Percentiles rank a stretch among this genome's conserved stretches.
These are phyloP conservation scores for Asterella californica DNA, from an alignment of 225 moss, liverwort and hornwort species.

Conservation along the genomic window DNA sequence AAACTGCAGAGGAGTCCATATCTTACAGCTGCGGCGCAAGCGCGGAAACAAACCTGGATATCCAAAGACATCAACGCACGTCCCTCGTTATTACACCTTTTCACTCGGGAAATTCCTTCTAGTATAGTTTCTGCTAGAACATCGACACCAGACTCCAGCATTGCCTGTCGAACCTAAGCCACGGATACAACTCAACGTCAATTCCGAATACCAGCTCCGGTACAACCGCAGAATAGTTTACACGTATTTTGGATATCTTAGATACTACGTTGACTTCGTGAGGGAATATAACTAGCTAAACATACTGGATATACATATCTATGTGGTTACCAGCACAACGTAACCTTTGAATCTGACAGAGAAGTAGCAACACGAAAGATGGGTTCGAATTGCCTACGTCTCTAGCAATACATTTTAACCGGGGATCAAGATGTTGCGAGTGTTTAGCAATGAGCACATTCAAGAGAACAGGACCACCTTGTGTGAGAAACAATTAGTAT, in stretches of 20 bases:
- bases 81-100: slow-evolving; percentile 94
- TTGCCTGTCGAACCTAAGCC: slow-evolving; percentile 72
- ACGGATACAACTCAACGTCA: not conserved
- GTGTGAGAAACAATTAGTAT: too few relatives aligned
- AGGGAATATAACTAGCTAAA: too few relatives aligned
- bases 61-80: slow-evolving; percentile 99
- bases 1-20: not conserved
- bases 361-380: too few relatives aligned
- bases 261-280: too few relatives aligned
- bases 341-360: too few relatives aligned
- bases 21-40: not conserved
- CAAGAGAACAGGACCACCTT: too few relatives aligned
- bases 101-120: slow-evolving; percentile 87
- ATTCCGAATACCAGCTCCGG: not conserved
- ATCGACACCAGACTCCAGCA: slow-evolving; percentile 91
- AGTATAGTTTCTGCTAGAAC: slow-evolving; percentile 82
- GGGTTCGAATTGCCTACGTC: too few relatives aligned
- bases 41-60: slow-evolving; percentile 62
- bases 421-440: too few relatives aligned
- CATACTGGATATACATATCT: too few relatives aligned
- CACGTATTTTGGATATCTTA: not conserved
- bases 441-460: too few relatives aligned
- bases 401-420: too few relatives aligned
- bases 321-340: too few relatives aligned
- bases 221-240: not conserved